A percentile compares a stretch with the other conserved stretches of the same genome.
These are phyloP conservation scores for Pestalotiopsis sp. DNA, from an alignment of 2,329 filamentous ascomycete genomes.

Conservation along the genomic window DNA sequence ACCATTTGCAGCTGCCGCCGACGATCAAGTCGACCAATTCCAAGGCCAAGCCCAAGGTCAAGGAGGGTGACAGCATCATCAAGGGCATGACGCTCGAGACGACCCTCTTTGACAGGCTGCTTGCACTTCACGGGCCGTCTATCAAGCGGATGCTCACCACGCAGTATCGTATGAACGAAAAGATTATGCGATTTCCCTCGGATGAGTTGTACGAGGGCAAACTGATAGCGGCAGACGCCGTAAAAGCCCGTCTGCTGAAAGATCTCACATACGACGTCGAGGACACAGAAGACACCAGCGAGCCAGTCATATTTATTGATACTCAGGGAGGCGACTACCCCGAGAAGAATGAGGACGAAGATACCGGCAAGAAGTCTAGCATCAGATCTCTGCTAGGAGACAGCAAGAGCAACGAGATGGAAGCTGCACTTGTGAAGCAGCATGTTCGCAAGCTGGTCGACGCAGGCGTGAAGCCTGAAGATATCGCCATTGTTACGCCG, in stretches of 20 bases:
- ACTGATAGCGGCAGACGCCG: slow-evolving; percentile 78
- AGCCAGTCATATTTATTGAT: slow-evolving; percentile 91
- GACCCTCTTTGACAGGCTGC: slow-evolving; percentile 90
- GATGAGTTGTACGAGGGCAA: slow-evolving; percentile 82
- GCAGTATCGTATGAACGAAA: slow-evolving; percentile 97
- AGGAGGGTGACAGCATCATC: slow-evolving; percentile 36
- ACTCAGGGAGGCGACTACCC: slow-evolving; percentile 94
- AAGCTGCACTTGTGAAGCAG: slow-evolving; percentile 77
- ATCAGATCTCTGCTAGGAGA: slow-evolving; percentile 56
- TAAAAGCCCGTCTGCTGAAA: slow-evolving; percentile 74
- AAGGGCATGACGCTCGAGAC: slow-evolving; percentile 72
- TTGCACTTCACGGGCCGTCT: slow-evolving; percentile 75
- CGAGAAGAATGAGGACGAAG: slow-evolving; percentile 78
- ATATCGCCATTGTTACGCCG: slow-evolving; percentile 92
- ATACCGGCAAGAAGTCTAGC: slow-evolving; percentile 50
- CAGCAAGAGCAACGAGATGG: slow-evolving; percentile 72
- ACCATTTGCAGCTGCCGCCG: slow-evolving; percentile 91
- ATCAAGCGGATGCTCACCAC: slow-evolving; percentile 96
- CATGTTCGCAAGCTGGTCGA: slow-evolving; percentile 79
- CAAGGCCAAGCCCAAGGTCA: slow-evolving; percentile 42
- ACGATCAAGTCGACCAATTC: slow-evolving; percentile 83
- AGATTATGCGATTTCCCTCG: slow-evolving; percentile 94
- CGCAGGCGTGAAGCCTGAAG: slow-evolving; percentile 77
- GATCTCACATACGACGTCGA: slow-evolving; percentile 78
- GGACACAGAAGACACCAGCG: slow-evolving; percentile 82